Evolutionary conservation across 2,329 filamentous ascomycete species (phyloP).

Genomic region (Penicillium rolfsii): DNA sequence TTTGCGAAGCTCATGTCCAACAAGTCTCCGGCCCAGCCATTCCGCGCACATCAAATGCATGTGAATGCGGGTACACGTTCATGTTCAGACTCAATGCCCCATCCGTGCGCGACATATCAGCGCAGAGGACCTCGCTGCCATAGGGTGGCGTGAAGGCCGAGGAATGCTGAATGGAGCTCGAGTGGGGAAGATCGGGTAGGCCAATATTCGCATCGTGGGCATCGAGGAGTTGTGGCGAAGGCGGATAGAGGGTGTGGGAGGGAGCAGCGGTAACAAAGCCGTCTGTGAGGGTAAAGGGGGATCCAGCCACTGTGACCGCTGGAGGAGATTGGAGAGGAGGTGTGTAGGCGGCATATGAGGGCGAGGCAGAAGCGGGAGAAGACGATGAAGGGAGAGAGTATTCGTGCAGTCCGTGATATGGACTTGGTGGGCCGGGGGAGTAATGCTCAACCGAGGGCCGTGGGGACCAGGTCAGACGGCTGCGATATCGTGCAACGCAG

Average conservation of each 20-base stretch:
- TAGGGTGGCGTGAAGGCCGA: constrained; percentile 45
- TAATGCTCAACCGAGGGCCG: constrained; percentile 43
- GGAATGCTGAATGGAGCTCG: constrained; percentile 38
- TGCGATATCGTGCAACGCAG: constrained; percentile 69
- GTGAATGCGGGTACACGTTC: constrained; percentile 39
- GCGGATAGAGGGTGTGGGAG: constrained; percentile 41
- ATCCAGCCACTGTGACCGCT: constrained; percentile 42
- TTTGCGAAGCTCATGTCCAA: constrained; percentile 36
- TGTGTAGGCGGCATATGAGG: constrained; percentile 45
- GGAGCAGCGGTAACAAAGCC: constrained; percentile 40
- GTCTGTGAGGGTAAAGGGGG: constrained; percentile 41
- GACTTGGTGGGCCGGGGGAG: constrained; percentile 42
- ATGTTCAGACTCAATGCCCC: constrained; percentile 33
- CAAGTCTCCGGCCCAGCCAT: constrained; percentile 41
- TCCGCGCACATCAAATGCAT: constrained; percentile 38
- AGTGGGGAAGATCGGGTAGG: constrained; percentile 37
- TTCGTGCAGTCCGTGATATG: constrained; percentile 39
- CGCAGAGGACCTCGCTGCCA: constrained; percentile 39
- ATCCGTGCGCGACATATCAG: constrained; percentile 35
- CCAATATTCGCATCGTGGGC: constrained; percentile 36
- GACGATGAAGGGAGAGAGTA: constrained; percentile 40
- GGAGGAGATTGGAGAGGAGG: constrained; percentile 48
- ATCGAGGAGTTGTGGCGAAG: constrained; percentile 43
- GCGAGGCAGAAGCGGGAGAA: constrained; percentile 43
- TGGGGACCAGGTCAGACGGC: constrained; percentile 66